Base-by-base conservation (phyloP, 306 rosid species). In the Malus sylvestris region DNA sequence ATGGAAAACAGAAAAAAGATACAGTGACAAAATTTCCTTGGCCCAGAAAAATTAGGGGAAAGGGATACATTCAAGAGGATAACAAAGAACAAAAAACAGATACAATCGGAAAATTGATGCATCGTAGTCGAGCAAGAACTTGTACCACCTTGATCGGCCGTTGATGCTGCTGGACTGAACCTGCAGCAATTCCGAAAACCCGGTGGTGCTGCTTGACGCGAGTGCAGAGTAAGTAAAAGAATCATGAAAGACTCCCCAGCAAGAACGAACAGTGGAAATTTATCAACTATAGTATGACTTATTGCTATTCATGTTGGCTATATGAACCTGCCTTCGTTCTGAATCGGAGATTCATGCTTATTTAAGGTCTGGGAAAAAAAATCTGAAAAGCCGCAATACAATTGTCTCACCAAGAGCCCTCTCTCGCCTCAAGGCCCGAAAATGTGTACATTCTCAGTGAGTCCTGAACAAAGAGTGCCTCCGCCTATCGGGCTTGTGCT, bases 31-130 rank as follows among this genome's bases (percentile, higher is more conserved):
- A 89, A 89, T 67, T 88, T 83, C 88, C 97, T 67, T 74, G 75
- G 83, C 93, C 97, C 87, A 84, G 80, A 89, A 83, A 90, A 84
- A 89, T 25, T 79, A 52, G 67, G 88, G 96, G 89, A 93, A 88
- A 80, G 91, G 93, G 84, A 89, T 25, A n/a, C 52, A 75, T 23
- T 80, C 44, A n/a, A n/a, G 72, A 71, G 78, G 63, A 67, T n/a
- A 38, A 38, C 66, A 55, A 49, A 72, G 59, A 70, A 58, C 63
- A 70, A 72, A 59, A 61, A 29, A 57, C 60, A 76, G 33, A 76
- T 4, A 8, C 6, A 33, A 59, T 9, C 15, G 45, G 32, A 19
- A 67, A 35, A 45, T 67, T 29, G 4, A 62, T 35, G 46, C 82
- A 74, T 64, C 73, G 13, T 42, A 18, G 69, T 63, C 70, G 55